A percentile compares a stretch with the other conserved stretches of the same genome.
Evolutionary conservation across 345 rosid genomes (phyloP).

Genomic region (Brassica rapa): DNA sequence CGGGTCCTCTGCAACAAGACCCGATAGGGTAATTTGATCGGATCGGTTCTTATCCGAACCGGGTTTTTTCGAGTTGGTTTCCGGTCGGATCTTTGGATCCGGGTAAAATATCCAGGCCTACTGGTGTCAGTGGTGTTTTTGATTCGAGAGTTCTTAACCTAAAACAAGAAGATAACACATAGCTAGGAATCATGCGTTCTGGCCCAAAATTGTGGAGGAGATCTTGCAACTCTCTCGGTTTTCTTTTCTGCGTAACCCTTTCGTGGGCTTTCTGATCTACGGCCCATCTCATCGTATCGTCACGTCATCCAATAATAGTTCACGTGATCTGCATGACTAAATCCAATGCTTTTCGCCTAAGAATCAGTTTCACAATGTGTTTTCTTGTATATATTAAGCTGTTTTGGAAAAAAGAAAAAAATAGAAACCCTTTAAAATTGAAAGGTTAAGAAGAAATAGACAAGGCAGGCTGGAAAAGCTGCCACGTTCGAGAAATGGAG

Average conservation of each 20-base stretch:
- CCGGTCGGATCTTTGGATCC: too few relatives aligned
- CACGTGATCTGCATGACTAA: not conserved
- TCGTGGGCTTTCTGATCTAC: constrained; percentile 11
- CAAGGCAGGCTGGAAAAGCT: constrained; percentile 31
- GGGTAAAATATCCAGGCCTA: too few relatives aligned
- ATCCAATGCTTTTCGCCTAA: not conserved
- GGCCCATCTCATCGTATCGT: not conserved
- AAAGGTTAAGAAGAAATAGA: constrained; percentile 32
- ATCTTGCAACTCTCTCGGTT: not conserved
- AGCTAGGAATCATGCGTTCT: not conserved
- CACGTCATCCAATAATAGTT: not conserved
- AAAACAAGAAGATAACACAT: not conserved
- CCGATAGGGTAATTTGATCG: too few relatives aligned
- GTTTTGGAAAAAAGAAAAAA: not conserved
- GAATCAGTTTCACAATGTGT: too few relatives aligned
- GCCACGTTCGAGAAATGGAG: constrained; percentile 34
- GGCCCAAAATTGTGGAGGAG: not conserved
- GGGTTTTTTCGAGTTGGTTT: too few relatives aligned
- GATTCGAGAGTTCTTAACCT: not conserved
- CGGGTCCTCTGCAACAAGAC: too few relatives aligned
- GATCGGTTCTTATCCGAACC: too few relatives aligned
- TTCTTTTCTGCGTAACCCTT: not conserved
- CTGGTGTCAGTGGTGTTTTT: not conserved
- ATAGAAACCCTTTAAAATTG: not conserved
- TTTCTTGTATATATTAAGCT: too few relatives aligned